Conservation (phyloP, 306 rosid genomes). For the Spatholobus suberectus region DNA sequence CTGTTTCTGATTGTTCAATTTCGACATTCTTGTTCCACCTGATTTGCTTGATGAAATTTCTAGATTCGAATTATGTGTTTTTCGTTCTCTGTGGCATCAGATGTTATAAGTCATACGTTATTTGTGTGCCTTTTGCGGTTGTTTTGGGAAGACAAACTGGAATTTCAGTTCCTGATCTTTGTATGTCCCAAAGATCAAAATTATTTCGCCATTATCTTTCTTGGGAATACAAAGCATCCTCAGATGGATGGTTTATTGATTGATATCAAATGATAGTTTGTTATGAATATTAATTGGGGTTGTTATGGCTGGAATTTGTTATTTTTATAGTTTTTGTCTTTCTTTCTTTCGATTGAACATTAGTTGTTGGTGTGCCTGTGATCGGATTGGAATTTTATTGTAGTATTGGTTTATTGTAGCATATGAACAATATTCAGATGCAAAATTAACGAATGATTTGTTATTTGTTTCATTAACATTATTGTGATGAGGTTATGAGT, state of each 20-base stretch:
- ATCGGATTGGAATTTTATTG: neutral
- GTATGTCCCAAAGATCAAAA: neutral
- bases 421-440: neutral
- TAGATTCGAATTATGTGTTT: neutral
- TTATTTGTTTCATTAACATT: neutral
- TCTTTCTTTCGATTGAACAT: neutral
- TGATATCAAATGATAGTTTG: neutral
- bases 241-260: neutral
- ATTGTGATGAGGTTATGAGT: neutral
- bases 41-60: neutral
- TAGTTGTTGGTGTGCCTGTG: conserved; percentile 17
- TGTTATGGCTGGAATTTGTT: neutral
- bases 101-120: neutral
- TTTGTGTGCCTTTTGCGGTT: neutral
- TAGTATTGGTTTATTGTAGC: neutral
- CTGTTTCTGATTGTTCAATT: conserved; percentile 9
- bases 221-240: neutral
- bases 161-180: neutral
- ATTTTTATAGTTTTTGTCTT: neutral
- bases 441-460: neutral
- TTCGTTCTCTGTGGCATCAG: conserved; percentile 4
- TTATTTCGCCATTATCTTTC: neutral
- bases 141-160: neutral
- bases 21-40: conserved; percentile 1
- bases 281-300: neutral